Evolutionary conservation across 2,329 filamentous ascomycete genomes (phyloP), one percentile per base, ranked within the genome.

Genomic region (Hypoxylon sp.): DNA sequence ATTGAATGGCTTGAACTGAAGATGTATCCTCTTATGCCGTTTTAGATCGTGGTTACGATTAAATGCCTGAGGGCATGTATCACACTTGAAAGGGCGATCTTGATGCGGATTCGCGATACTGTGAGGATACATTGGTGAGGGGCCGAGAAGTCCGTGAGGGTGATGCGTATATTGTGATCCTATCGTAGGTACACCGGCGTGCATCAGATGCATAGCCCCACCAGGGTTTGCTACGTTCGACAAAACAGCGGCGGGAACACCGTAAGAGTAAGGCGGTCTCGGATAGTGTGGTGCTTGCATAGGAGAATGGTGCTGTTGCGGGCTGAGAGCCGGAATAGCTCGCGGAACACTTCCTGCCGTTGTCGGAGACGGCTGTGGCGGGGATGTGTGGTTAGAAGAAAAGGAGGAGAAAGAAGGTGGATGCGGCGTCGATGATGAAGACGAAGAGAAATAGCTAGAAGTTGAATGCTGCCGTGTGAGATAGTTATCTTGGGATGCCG

Each of bases 41-140:
- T 99, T 99, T 73, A 98, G 80, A 75, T 98, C 96, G 76, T 98
- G 96, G 70, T 98, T 98, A 3, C 96, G 86, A 78, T 97, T 98
- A 82, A 99, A 99, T 37, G 92, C 94, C 77, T 97, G 93, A 0
- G 92, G 88, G 75, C 96, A 99, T 76, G 92, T 87, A 72, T 98
- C 94, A 77, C 96, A 99, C 79, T 94, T 94, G 83, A 97, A 98
- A 0, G 96, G 96, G 4, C 95, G 88, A 72, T 98, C 95, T 61
- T 91, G 90, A 27, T 81, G 81, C 5, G 78, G 71, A 19, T 74
- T 71, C 14, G 85, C 83, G 61, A 86, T 86, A 8, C 82, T 81
- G 12, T 82, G 81, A 19, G 79, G 77, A 64, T 93, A 92, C 79
- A 94, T 86, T 68, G 45, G 16, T 53, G 88, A 82, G 51, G 85